Conservation (phyloP, 2,329 filamentous ascomycete species). For the Calonectria pauciramosa region DNA sequence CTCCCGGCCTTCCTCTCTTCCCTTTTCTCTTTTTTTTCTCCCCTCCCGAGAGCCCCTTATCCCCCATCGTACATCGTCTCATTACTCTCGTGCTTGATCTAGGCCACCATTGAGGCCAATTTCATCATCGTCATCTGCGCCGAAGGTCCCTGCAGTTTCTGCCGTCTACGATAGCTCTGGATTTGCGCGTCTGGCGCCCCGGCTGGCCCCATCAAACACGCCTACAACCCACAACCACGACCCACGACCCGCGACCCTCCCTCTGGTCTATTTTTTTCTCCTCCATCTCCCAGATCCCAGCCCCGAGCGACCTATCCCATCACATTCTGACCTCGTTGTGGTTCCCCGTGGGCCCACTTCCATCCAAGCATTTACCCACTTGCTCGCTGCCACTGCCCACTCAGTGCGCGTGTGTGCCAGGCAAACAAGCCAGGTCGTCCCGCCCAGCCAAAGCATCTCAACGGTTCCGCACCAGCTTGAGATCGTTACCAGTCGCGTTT, state of each 20-base stretch:
- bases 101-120: constrained; percentile 21
- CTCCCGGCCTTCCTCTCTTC: constrained; percentile 40
- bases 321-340: constrained; percentile 40
- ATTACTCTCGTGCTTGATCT: not conserved
- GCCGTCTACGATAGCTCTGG: constrained; percentile 36
- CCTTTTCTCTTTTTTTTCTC: constrained; percentile 40
- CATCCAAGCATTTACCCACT: constrained; percentile 43
- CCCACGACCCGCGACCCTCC: constrained; percentile 28
- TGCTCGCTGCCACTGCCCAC: constrained; percentile 32
- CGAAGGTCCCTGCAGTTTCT: constrained; percentile 21
- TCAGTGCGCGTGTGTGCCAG: constrained; percentile 38
- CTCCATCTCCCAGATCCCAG: constrained; percentile 44
- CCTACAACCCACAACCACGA: constrained; percentile 25
- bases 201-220: constrained; percentile 43
- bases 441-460: constrained; percentile 34
- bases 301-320: constrained; percentile 38
- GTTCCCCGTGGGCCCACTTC: constrained; percentile 48
- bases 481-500: constrained; percentile 18
- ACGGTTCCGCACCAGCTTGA: constrained; percentile 40
- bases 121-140: constrained; percentile 17
- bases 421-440: constrained; percentile 23
- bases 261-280: constrained; percentile 41
- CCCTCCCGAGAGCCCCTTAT: constrained; percentile 35
- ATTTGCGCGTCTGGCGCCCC: constrained; percentile 47
- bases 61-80: constrained; percentile 38